These are phyloP conservation scores for Cicer bijugum DNA, from an alignment of 306 rosid species.

Conservation along the genomic window DNA sequence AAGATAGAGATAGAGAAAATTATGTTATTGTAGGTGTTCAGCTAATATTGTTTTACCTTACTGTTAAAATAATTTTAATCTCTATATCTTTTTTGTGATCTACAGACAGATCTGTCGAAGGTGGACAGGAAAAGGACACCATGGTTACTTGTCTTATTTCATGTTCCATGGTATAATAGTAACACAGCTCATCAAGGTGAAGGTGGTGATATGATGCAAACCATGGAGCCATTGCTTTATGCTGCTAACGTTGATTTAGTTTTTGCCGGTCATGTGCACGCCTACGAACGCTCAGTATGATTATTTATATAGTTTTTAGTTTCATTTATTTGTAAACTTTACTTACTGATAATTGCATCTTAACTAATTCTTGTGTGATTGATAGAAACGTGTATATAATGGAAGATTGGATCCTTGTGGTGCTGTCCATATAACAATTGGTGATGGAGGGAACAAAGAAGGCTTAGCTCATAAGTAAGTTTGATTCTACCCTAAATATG, in stretches of 20 bases:
- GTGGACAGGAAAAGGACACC: constrained; percentile 84
- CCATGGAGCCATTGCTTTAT: constrained; percentile 81
- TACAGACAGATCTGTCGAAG: constrained; percentile 71
- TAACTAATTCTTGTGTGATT: not conserved
- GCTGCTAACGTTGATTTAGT: constrained; percentile 79
- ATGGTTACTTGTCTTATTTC: constrained; percentile 78
- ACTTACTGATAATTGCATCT: not conserved
- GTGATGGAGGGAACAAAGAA: constrained; percentile 94
- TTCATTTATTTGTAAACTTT: not conserved
- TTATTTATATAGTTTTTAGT: not conserved
- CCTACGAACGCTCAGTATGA: constrained; percentile 86
- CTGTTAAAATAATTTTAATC: constrained; percentile 18
- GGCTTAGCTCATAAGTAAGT: constrained; percentile 79
- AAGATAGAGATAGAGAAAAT: too few species aligned
- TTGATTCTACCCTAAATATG: constrained; percentile 16
- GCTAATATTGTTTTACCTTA: not conserved
- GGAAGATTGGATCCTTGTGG: constrained; percentile 78
- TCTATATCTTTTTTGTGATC: constrained; percentile 32
- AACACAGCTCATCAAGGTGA: constrained; percentile 91
- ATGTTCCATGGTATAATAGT: constrained; percentile 95
- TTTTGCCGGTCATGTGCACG: constrained; percentile 89
- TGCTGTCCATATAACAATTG: constrained; percentile 85
- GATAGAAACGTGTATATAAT: constrained; percentile 71
- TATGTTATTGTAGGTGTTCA: not conserved
- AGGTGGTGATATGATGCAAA: constrained; percentile 74